Conservation (phyloP, 1,284 basidiomycete species). For the Ceratobasidium sp. region DNA sequence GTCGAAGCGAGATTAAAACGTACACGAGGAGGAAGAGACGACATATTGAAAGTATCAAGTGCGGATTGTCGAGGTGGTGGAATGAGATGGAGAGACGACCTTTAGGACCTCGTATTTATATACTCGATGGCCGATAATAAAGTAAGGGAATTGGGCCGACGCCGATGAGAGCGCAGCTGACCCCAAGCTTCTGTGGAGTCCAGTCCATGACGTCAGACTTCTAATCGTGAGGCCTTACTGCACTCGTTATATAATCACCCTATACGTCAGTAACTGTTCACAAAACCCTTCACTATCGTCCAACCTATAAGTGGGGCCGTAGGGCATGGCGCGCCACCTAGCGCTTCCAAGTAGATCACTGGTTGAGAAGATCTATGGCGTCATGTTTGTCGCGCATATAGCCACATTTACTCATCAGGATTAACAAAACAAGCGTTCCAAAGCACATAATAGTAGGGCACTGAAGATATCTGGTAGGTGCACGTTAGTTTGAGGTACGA, state of each 20-base stretch:
- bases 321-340: background rate
- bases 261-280: background rate
- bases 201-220: constrained; percentile 31
- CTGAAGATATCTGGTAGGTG: too few relatives aligned
- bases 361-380: background rate
- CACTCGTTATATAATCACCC: background rate
- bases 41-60: constrained; percentile 9
- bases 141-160: background rate
- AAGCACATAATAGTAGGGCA: too few relatives aligned
- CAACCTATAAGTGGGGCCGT: background rate
- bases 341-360: background rate
- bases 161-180: constrained; percentile 38
- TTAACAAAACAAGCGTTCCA: too few relatives aligned
- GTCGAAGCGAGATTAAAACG: background rate
- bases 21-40: constrained; percentile 40
- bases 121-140: constrained; percentile 1
- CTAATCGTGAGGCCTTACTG: background rate
- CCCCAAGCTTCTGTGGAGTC: constrained; percentile 16
- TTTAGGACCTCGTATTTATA: background rate
- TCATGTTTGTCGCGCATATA: too few relatives aligned
- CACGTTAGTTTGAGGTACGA: too few relatives aligned
- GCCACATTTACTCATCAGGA: too few relatives aligned
- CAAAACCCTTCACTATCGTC: too few relatives aligned
- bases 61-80: constrained; percentile 5
- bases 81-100: background rate